Evolutionary conservation across 345 rosid genomes (phyloP), one percentile per base, ranked within the genome.

Genomic region (Melaleuca alternifolia): DNA sequence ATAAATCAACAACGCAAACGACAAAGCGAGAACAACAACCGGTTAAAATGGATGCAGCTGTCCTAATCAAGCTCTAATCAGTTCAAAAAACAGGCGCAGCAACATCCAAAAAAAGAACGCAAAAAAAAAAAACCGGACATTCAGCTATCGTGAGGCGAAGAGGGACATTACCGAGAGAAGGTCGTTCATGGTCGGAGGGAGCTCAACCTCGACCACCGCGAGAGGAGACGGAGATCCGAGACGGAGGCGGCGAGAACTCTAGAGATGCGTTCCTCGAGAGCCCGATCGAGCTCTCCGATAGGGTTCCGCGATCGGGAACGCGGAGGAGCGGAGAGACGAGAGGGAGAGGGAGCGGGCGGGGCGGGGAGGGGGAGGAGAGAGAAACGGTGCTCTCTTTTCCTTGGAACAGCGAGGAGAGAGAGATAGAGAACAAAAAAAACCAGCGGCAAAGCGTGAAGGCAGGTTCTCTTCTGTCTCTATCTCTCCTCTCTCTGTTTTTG

Each of bases 131-230:
- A 28, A 14, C 51, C 16, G 51, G 23, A 33, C 62, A 37, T 37
- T 54, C 65, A 54, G 51, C 65, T 41, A 65, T 56, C 20, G 44
- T 54, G 86, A 82, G 50, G 15, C n/a, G 57, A 33, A 54, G 76
- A 59, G 37, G 11, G 81, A 83, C 37, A 51, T 90, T 92, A 95
- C 98, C 94, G 94, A 88, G 85, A 96, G 88, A 90, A 96, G 98
- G 92, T 96, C 95, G 91, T 94, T 96, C 98, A 96, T 95, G 86
- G 90, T 91, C 23, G 90, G 85, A 90, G 90, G 87, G 86, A 52
- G 83, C 87, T 59, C 79, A 48, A 6, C 84, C 24, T 28, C 21
- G 54, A 14, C 14, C 33, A 14, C 14, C 33, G 44, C 84, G 85
- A 84, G 85, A 90, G 89, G 37, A 21, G 85, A 23, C 24, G 30